Base-by-base conservation (phyloP, 2,329 filamentous ascomycete species). In the Erysiphe pulchra region DNA sequence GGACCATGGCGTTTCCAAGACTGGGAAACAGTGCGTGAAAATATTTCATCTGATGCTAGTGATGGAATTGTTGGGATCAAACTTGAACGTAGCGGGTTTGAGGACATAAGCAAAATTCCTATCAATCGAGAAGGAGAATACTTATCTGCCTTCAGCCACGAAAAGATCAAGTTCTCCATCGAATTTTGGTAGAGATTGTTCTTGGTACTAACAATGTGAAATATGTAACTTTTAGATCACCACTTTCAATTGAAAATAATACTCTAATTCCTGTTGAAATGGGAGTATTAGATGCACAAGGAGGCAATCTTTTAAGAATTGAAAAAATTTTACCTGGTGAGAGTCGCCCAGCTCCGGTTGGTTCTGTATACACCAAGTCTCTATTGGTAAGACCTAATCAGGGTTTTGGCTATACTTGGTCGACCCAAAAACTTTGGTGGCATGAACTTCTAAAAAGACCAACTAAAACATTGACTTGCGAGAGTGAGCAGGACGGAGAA, bases 361-460 rank as follows among this genome's bases (percentile, higher is more conserved):
- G 90, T 13, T 85, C 87, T 1, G 85, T 81, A 0, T 95, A 78
- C 57, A 72, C 92, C 62, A 92, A 95, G 62, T 84, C 79, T 0
- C 66, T 93, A 8, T 71, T 98, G 9, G 68, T 98, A 39, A 75
- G 90, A 32, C 90, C 90, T 1, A 90, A 95, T 58, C 84, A 90
- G 55, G 90, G 90, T 4, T 98, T 98, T 56, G 90, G 90, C 1
- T 98, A 94, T 58, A 75, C 81, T 48, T 98, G 90, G 90, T 93
- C 85, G 3, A 78, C 75, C 42, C 85, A 95, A 57, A 74, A 76
- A 37, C 63, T 98, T 10, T 90, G 84, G 69, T 98, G 90, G 90
- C 85, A 75, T 59, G 90, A 95, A 53, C 64, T 98, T 40, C 65
- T 95, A 45, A 83, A 82, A 58, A 69, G 77, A 45, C 84, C 86